Evolutionary conservation across 2,329 filamentous ascomycete genomes (phyloP).

Genomic region (Fusarium oligoseptatum): DNA sequence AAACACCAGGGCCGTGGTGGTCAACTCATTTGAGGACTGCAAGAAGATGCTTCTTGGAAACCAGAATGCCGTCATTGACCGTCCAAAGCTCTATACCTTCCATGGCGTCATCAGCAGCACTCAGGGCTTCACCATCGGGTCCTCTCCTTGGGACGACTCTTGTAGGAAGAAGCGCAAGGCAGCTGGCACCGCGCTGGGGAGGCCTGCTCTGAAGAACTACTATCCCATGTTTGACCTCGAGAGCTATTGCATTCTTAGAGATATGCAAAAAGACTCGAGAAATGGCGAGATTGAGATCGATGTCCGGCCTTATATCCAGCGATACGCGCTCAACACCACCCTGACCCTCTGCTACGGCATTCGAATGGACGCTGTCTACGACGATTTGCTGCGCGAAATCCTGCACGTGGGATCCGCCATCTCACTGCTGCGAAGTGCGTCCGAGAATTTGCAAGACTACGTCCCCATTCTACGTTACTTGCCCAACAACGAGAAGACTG

Average conservation of each 20-base stretch:
- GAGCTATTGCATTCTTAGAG: constrained; percentile 63
- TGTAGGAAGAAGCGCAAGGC: constrained; percentile 83
- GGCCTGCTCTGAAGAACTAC: constrained; percentile 61
- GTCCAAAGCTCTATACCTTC: constrained; percentile 84
- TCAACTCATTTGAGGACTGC: constrained; percentile 81
- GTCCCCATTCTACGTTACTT: constrained; percentile 63
- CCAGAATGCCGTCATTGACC: constrained; percentile 81
- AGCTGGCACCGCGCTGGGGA: constrained; percentile 77
- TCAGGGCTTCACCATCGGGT: constrained; percentile 85
- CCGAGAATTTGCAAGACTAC: constrained; percentile 67
- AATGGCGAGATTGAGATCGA: constrained; percentile 58
- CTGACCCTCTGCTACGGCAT: constrained; percentile 68
- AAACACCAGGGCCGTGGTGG: constrained; percentile 54
- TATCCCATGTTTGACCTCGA: constrained; percentile 67
- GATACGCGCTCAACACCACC: constrained; percentile 67
- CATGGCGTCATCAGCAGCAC: constrained; percentile 82
- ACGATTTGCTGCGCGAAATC: constrained; percentile 64
- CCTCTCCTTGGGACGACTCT: constrained; percentile 85
- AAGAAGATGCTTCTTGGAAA: constrained; percentile 82
- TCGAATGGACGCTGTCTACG: constrained; percentile 66
- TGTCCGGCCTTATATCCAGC: constrained; percentile 64
- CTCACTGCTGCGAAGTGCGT: constrained; percentile 62
- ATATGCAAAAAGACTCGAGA: constrained; percentile 59
- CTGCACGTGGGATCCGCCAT: constrained; percentile 66
- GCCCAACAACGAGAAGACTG: constrained; percentile 65